Conservation (phyloP, 495 filamentous ascomycete genomes). For the Jackrogersella multiformis region DNA sequence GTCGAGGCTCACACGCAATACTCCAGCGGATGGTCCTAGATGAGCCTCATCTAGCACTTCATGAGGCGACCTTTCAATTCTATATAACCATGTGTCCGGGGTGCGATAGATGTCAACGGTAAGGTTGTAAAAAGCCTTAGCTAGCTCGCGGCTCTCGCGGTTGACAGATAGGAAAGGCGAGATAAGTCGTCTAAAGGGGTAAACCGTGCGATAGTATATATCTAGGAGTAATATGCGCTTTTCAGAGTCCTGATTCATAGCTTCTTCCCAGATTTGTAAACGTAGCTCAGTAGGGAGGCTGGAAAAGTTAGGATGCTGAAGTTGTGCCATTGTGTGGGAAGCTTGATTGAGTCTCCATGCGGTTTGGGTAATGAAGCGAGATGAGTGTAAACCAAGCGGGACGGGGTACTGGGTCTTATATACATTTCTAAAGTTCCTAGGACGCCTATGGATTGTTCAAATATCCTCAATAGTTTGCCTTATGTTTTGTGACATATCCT, state of each 20-base stretch:
- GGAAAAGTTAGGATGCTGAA: not conserved
- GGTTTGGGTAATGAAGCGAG: not conserved
- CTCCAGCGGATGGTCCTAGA: not conserved
- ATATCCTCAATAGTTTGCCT: not conserved
- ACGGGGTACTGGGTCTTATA: not conserved
- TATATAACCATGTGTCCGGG: too few relatives aligned
- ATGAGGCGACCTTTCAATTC: too few relatives aligned
- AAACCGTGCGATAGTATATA: not conserved
- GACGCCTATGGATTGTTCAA: not conserved
- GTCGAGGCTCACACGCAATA: not conserved
- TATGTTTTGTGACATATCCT: not conserved
- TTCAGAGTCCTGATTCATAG: constrained; percentile 1
- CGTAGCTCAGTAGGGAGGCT: constrained; percentile 11
- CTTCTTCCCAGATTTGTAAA: constrained; percentile 7
- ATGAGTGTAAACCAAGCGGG: not conserved
- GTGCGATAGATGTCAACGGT: constrained; percentile 4
- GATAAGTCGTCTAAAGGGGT: constrained; percentile 3
- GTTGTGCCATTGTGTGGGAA: constrained; percentile 8
- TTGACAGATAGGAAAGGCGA: constrained; percentile 12
- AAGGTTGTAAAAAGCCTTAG: constrained; percentile 22
- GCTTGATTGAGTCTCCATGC: not conserved
- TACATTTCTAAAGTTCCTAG: not conserved
- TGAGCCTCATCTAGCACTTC: not conserved
- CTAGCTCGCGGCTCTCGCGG: constrained; percentile 17
- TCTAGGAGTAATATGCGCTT: not conserved